A percentile compares a stretch with the other conserved stretches of the same genome.
Conservation (phyloP, 2,329 filamentous ascomycete genomes). For the Aspergillus fischeri region DNA sequence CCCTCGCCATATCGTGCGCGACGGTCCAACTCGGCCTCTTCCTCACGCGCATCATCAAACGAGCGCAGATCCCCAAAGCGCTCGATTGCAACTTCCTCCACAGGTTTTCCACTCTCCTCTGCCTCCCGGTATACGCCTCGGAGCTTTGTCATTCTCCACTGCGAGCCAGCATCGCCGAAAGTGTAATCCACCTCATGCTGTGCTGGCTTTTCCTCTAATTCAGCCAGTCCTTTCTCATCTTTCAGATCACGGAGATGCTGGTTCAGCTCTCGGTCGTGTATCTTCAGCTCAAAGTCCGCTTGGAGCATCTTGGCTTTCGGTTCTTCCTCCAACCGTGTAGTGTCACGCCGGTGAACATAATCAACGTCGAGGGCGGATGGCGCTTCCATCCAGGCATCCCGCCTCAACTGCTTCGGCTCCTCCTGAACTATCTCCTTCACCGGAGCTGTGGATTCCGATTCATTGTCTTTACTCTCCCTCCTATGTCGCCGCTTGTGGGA, state of each 20-base stretch:
- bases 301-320: constrained; percentile 40
- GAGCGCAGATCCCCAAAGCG: constrained; percentile 74
- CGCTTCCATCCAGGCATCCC: constrained; percentile 94
- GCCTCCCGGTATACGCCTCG: constrained; percentile 78
- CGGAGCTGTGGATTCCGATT: constrained; percentile 30
- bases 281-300: constrained; percentile 62
- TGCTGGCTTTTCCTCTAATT: constrained; percentile 51
- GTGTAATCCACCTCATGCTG: constrained; percentile 69
- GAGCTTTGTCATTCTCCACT: constrained; percentile 96
- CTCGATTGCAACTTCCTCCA: constrained; percentile 80
- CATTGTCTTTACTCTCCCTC: constrained; percentile 37
- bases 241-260: constrained; percentile 61
- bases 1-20: constrained; percentile 77
- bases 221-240: constrained; percentile 52
- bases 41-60: constrained; percentile 91
- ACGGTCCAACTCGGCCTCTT: constrained; percentile 84
- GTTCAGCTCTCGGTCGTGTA: constrained; percentile 82
- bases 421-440: constrained; percentile 36
- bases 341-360: constrained; percentile 63
- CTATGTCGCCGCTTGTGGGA: constrained; percentile 47
- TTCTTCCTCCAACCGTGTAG: constrained; percentile 48
- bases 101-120: constrained; percentile 63
- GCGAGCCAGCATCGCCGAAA: constrained; percentile 83
- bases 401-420: constrained; percentile 48
- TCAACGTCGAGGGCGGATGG: constrained; percentile 79